Conservation (phyloP, 2,329 filamentous ascomycete genomes). For the Tolypocladium amazonense region DNA sequence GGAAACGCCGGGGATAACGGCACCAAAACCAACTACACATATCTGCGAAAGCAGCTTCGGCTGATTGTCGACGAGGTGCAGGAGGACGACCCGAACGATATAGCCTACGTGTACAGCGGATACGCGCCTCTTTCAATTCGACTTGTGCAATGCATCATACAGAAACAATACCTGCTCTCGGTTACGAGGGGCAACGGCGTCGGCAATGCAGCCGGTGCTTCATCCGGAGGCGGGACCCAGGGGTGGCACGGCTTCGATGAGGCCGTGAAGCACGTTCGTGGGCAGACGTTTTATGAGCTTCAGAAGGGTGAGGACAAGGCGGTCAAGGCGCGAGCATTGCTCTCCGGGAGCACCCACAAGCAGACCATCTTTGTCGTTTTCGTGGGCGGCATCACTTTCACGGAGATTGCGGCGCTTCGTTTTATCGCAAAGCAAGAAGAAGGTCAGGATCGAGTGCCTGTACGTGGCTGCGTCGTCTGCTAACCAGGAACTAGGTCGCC, state of each 20-base stretch:
- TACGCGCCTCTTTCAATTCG: slow-evolving; percentile 90
- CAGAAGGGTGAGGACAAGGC: slow-evolving; percentile 93
- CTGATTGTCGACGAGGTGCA: slow-evolving; percentile 95
- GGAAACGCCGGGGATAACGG: slow-evolving; percentile 44
- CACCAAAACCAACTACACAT: slow-evolving; percentile 80
- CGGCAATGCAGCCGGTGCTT: slow-evolving; percentile 12
- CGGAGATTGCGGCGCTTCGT: slow-evolving; percentile 86
- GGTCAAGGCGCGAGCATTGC: slow-evolving; percentile 70
- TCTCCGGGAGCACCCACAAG: slow-evolving; percentile 67
- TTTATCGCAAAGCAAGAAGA: slow-evolving; percentile 82
- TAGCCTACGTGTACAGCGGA: slow-evolving; percentile 96
- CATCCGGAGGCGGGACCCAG: slow-evolving; percentile 50
- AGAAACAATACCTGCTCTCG: slow-evolving; percentile 73
- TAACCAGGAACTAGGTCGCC: slow-evolving; percentile 40
- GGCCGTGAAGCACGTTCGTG: slow-evolving; percentile 74
- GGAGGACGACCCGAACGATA: slow-evolving; percentile 85
- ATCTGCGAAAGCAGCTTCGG: slow-evolving; percentile 73
- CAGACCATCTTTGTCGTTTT: slow-evolving; percentile 97
- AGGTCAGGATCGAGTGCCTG: slow-evolving; percentile 30
- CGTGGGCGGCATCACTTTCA: slow-evolving; percentile 91
- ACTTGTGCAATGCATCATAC: slow-evolving; percentile 82
- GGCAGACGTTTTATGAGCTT: slow-evolving; percentile 81
- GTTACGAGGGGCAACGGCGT: slow-evolving; percentile 53
- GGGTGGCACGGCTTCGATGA: slow-evolving; percentile 95
- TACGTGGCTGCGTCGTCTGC: slow-evolving; percentile 6